Evolutionary conservation across 2,329 filamentous ascomycete genomes (phyloP), one percentile per base, ranked within the genome.

Genomic region (Didymella exigua): DNA sequence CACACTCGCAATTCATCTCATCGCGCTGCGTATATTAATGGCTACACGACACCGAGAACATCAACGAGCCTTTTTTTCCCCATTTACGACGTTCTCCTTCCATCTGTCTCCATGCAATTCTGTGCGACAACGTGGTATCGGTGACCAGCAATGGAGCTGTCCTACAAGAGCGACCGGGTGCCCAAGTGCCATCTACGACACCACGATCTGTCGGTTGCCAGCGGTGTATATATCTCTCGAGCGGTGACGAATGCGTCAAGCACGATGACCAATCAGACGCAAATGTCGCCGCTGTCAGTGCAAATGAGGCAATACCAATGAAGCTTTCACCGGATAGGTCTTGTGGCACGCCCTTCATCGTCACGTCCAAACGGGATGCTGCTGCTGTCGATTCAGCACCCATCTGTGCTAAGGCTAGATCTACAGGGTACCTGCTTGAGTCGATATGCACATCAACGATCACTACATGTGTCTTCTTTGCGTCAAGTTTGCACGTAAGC

Each of bases 251-350:
- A 30, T 18, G 38, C 47, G 37, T 26, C 51, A 13, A 46, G 21
- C n/a, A 33, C 23, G 23, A 23, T 42, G 23, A 21, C 58, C 66
- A 66, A 65, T 62, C 36, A 63, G 18, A 18, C 26, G 31, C 45
- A 42, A 24, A 42, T 36, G 21, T 16, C 13, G 14, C 36, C 46
- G 52, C 42, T 49, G 42, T 43, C 41, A 37, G 21, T 42, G 14
- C 26, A 21, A 50, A 54, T 57, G 26, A 53, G 40, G 54, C 52
- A 54, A 54, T 60, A 48, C 50, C 36, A 54, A 61, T 58, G 46
- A 38, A 55, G 46, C 55, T 59, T 42, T 68, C 60, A 67, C 66
- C 69, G 68, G 66, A 68, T 42, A 56, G 42, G 52, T 53, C 56
- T 40, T 65, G 68, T 69, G 65, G 61, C 47, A 72, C 68, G 57